phyloP scores from a whole-genome alignment of 306 rosid genomes.

The Lathyrus oleraceus region DNA sequence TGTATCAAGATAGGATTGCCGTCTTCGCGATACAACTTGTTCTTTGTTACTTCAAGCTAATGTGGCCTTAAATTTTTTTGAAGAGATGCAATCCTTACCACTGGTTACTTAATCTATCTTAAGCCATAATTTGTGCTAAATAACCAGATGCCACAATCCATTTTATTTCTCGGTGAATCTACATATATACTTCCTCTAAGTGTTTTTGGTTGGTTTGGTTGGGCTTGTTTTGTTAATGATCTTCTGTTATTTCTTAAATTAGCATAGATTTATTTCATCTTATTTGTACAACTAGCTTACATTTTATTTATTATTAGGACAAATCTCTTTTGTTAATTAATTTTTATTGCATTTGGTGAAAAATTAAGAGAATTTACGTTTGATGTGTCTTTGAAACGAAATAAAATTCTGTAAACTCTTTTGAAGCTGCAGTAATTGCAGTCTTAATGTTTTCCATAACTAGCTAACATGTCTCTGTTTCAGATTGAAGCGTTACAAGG shows the following conservation, averaged over 20 bases:
- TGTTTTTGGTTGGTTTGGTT: neutral
- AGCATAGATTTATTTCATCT: neutral
- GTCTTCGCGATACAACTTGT: neutral
- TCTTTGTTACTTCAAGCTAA: neutral
- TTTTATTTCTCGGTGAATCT: neutral
- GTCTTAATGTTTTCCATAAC: neutral
- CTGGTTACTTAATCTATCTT: neutral
- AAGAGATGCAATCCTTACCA: too few relatives aligned
- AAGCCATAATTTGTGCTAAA: neutral
- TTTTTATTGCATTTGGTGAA: neutral
- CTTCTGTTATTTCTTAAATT: neutral
- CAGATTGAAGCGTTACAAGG: slow-evolving; percentile 75
- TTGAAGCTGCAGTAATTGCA: neutral
- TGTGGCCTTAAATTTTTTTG: too few relatives aligned
- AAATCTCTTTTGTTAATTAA: neutral
- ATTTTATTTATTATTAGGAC: neutral
- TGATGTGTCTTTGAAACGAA: neutral
- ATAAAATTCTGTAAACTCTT: neutral
- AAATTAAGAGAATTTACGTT: neutral
- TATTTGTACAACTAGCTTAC: neutral
- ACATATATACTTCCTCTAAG: neutral
- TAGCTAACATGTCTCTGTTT: slow-evolving; percentile 23
- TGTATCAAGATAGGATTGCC: neutral
- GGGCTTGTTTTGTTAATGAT: neutral
- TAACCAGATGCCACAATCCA: neutral